phyloP scores from a whole-genome alignment of 148 eudicot genomes.

The Arctostaphylos glauca region DNA sequence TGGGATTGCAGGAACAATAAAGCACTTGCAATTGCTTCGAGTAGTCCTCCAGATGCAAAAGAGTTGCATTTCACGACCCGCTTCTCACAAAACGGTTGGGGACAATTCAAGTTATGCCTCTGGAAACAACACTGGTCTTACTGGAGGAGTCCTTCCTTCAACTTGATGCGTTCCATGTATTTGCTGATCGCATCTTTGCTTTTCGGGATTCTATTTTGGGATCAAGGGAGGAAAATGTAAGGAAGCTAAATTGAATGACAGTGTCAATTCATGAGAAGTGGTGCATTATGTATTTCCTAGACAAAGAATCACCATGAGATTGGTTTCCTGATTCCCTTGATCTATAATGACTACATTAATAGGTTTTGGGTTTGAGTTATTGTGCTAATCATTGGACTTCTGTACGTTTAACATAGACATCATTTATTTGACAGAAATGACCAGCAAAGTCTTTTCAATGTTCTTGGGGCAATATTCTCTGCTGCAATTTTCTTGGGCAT shows the following conservation, averaged over 20 bases:
- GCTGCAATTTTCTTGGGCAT: conserved; percentile 58
- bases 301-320: not conserved
- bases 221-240: conserved; percentile 65
- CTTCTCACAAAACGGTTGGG: conserved; percentile 71
- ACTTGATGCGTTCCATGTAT: conserved; percentile 39
- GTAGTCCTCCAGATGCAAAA: conserved; percentile 61
- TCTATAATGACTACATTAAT: not conserved
- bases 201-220: conserved; percentile 70
- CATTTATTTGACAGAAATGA: conserved; percentile 46
- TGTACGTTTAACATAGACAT: not conserved
- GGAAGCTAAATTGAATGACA: conserved; percentile 8
- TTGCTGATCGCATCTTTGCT: conserved; percentile 41
- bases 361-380: not conserved
- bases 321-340: not conserved
- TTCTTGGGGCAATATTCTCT: conserved; percentile 57
- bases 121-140: conserved; percentile 82
- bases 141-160: conserved; percentile 91
- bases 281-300: not conserved
- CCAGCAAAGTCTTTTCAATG: conserved; percentile 58
- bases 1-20: conserved; percentile 48
- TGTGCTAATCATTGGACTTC: not conserved
- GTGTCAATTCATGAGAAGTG: not conserved
- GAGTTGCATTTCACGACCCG: conserved; percentile 50
- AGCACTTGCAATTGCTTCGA: conserved; percentile 42
- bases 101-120: conserved; percentile 68